Percentiles rank a stretch among this genome's conserved stretches.
Conservation (phyloP, 805 yeast species). For the Wickerhamiella lipophila region DNA sequence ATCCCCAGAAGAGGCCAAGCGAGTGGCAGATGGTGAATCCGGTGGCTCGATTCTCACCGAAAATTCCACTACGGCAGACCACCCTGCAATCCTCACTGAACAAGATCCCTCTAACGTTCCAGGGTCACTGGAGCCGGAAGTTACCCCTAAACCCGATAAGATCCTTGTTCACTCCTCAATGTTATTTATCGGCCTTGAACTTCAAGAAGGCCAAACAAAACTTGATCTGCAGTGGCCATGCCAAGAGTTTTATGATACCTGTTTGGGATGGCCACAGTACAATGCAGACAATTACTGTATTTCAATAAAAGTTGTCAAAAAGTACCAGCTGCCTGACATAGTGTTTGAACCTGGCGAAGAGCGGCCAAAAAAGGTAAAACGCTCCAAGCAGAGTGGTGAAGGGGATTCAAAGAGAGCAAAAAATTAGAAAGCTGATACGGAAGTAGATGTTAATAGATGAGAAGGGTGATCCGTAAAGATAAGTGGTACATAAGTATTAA, state of each 20-base stretch:
- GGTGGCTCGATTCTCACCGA: constrained; percentile 28
- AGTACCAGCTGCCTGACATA: constrained; percentile 65
- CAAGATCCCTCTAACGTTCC: constrained; percentile 1
- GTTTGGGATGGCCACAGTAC: constrained; percentile 61
- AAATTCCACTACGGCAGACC: not conserved
- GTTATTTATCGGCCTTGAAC: constrained; percentile 65
- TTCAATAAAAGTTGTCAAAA: constrained; percentile 57
- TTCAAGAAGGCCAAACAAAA: constrained; percentile 36
- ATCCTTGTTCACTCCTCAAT: constrained; percentile 50
- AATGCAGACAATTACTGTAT: constrained; percentile 48
- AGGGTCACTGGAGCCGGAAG: constrained; percentile 20
- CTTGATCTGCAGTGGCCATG: constrained; percentile 84
- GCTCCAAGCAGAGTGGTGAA: constrained; percentile 36
- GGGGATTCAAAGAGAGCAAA: constrained; percentile 12
- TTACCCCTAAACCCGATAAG: constrained; percentile 13
- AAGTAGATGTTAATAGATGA: no score
- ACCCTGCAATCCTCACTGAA: constrained; percentile 8
- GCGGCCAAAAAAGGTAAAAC: constrained; percentile 51
- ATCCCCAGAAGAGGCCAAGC: constrained; percentile 43
- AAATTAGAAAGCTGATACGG: not conserved
- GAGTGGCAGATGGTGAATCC: constrained; percentile 49
- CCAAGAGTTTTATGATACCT: constrained; percentile 69
- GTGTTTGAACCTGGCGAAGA: constrained; percentile 71
- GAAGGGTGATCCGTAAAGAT: no score
- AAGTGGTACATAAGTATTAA: no score